Base-by-base conservation (phyloP, 305 asterid species). In the Striga hermonthica region DNA sequence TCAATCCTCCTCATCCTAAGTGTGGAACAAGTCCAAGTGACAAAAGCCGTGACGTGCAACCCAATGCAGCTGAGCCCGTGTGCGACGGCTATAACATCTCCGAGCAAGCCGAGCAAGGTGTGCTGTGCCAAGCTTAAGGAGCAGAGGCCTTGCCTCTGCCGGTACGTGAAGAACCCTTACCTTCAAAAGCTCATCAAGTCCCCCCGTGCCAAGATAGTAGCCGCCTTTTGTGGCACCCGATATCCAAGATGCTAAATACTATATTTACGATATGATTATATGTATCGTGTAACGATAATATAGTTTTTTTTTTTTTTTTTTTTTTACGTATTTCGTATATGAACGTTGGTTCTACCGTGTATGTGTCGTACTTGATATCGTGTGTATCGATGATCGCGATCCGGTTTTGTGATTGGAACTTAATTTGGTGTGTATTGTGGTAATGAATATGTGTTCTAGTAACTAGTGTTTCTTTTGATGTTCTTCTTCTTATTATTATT, bases 1-100 rank as follows among this genome's bases (percentile, higher is more conserved):
- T 80, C 66, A 57, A 34, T 79, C 6, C 53, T 47, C 11, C 53
- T 47, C 4, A 7, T 47, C 16, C 3, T 47, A 47, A 47, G 15
- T 47, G 15, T 47, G n/a, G 53, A 4, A 4, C 53, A n/a, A 5
- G 16, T 47, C 13, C 7, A n/a, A 15, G 53, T 47, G 13, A 47
- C 53, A 47, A 47, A 47, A n/a, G 53, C 6, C 15, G 16, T 47
- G 15, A 47, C 6, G 1, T 47, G 53, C 16, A 7, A 47, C 13
- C 53, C 53, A 3, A 47, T 47, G 53, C 53, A 47, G 53, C 6
- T 47, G 53, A 47, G 53, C 53, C 2, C 13, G 5, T 47, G 53
- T 47, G 53, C 53, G 4, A 11, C 53, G 16, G 53, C 53, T 10
- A 47, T 47, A 47, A 10, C 11, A 4, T 47, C 53, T 11, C 7